Evolutionary conservation across 2,329 filamentous ascomycete genomes (phyloP).

Genomic region (Colletotrichum limetticola): DNA sequence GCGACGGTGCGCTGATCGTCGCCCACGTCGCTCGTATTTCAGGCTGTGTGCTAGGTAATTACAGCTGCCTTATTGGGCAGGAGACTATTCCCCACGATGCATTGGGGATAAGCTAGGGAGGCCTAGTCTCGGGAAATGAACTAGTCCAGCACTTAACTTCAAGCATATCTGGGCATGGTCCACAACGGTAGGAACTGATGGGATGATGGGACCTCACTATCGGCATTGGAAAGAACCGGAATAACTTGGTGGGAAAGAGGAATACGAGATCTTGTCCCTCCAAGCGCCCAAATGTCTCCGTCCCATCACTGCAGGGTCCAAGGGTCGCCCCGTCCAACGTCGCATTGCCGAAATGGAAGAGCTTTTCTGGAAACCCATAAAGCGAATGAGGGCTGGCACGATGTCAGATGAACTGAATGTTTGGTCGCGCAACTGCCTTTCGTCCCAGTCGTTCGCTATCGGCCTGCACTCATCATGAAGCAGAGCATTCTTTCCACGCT

Average conservation of each 20-base stretch:
- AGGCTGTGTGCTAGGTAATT: slow-evolving; percentile 16
- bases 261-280: slow-evolving; percentile 20
- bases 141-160: slow-evolving; percentile 9
- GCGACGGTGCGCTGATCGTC: slow-evolving; percentile 17
- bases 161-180: slow-evolving; percentile 22
- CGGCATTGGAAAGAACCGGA: background rate
- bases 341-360: background rate
- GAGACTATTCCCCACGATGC: background rate
- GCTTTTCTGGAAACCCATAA: background rate
- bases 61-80: slow-evolving; percentile 29
- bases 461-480: slow-evolving; percentile 12
- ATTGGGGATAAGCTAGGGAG: slow-evolving; percentile 15
- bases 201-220: background rate
- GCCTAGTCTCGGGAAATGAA: slow-evolving; percentile 24
- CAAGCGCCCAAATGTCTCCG: background rate
- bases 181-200: slow-evolving; percentile 13
- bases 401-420: background rate
- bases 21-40: slow-evolving; percentile 12
- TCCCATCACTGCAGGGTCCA: slow-evolving; percentile 15
- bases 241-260: background rate
- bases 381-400: background rate
- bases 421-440: slow-evolving; percentile 8
- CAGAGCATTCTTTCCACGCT: slow-evolving; percentile 14
- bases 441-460: background rate
- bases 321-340: slow-evolving; percentile 24